Evolutionary conservation across 2,329 filamentous ascomycete species (phyloP).

Genomic region (Trichophyton verrucosum): DNA sequence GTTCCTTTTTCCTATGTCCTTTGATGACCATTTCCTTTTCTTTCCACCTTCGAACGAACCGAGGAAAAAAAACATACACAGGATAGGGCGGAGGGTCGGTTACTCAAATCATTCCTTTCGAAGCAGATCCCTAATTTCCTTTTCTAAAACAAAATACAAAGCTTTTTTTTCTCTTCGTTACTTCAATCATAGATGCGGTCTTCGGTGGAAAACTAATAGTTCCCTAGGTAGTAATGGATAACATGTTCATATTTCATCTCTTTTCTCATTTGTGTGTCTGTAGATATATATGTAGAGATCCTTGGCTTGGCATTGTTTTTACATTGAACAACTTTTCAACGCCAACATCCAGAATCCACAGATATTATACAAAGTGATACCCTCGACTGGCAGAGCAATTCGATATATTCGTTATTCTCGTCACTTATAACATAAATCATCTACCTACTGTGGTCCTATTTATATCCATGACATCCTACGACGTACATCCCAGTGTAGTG

Average conservation of each 20-base stretch:
- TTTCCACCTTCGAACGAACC: not conserved
- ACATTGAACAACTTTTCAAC: too few relatives aligned
- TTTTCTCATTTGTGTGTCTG: not conserved
- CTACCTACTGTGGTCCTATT: too few relatives aligned
- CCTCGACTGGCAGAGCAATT: too few relatives aligned
- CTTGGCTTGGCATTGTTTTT: too few relatives aligned
- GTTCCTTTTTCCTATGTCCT: slow-evolving; percentile 1
- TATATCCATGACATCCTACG: not conserved
- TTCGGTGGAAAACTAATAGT: not conserved
- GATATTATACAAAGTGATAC: too few relatives aligned
- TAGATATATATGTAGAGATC: too few relatives aligned
- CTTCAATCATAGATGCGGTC: not conserved
- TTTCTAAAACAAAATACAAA: not conserved
- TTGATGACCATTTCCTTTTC: slow-evolving; percentile 1
- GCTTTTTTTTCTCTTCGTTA: not conserved
- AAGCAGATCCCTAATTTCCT: not conserved
- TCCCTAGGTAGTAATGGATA: not conserved
- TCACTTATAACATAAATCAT: too few relatives aligned
- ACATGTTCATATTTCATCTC: not conserved
- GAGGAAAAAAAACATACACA: slow-evolving; percentile 3
- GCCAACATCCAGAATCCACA: too few relatives aligned
- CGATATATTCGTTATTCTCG: too few relatives aligned
- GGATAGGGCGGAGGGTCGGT: not conserved
- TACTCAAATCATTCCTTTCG: not conserved
- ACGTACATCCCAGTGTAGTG: not conserved